A percentile compares a stretch with the other conserved stretches of the same genome.
These are phyloP conservation scores for Rubroboletus pulcherrimus DNA, from an alignment of 768 basidiomycete genomes.

Conservation along the genomic window DNA sequence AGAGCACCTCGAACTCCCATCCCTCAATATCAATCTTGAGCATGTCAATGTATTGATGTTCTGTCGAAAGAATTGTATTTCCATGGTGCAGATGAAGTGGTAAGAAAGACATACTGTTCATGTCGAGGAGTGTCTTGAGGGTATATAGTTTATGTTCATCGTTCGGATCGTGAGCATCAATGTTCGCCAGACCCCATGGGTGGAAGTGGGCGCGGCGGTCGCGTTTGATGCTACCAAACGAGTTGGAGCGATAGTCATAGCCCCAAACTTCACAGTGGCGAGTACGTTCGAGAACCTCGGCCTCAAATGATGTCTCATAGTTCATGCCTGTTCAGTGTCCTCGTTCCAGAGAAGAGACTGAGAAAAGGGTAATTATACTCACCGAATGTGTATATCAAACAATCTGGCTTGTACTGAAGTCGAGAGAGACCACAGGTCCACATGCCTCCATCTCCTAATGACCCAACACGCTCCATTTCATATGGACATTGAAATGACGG, in stretches of 20 bases:
- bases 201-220: constrained; percentile 40
- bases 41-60: constrained; percentile 38
- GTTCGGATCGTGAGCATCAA: constrained; percentile 34
- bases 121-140: constrained; percentile 42
- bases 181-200: constrained; percentile 37
- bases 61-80: constrained; percentile 12
- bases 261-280: constrained; percentile 56
- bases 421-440: constrained; percentile 65
- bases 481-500: constrained; percentile 44
- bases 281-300: constrained; percentile 47
- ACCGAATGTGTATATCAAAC: constrained; percentile 64
- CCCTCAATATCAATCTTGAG: constrained; percentile 49
- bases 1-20: constrained; percentile 43
- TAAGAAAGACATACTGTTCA: constrained; percentile 35
- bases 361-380: constrained; percentile 1
- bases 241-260: constrained; percentile 46
- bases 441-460: constrained; percentile 66
- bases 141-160: constrained; percentile 40
- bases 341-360: background rate
- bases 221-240: constrained; percentile 33
- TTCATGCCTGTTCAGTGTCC: constrained; percentile 39
- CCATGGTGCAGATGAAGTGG: background rate
- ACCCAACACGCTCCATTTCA: constrained; percentile 40
- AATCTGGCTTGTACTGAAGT: constrained; percentile 49
- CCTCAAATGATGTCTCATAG: constrained; percentile 63